Percentiles rank a stretch among this genome's conserved stretches.
Evolutionary conservation across 176 grass and related monocot genomes (phyloP).

Genomic region (Carex pumila): DNA sequence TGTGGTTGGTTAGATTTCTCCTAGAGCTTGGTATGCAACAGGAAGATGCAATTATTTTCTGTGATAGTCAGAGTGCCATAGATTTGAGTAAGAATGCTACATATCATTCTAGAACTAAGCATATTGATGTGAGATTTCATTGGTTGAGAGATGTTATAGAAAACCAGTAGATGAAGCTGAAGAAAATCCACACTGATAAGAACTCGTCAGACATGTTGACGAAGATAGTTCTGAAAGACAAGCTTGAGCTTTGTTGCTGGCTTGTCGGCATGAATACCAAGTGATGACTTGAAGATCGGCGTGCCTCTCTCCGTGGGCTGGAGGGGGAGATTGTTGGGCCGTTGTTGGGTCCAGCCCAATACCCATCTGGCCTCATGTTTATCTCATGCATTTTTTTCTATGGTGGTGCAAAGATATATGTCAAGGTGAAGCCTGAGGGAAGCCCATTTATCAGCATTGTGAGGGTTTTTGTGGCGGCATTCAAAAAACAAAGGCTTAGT

Average conservation of each 20-base stretch:
- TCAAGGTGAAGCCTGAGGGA: conserved; percentile 51
- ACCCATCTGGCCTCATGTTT: conserved; percentile 41
- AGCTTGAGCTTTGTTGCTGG: neutral
- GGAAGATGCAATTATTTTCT: neutral
- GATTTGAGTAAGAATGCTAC: neutral
- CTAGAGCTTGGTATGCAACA: no score
- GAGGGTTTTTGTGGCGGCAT: conserved; percentile 37
- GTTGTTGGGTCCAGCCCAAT: no score
- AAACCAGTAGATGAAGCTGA: neutral
- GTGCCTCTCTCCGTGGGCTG: neutral
- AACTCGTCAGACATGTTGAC: neutral
- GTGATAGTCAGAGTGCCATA: neutral
- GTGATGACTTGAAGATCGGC: neutral
- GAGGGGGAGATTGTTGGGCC: neutral
- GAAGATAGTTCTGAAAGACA: neutral
- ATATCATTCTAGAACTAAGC: neutral
- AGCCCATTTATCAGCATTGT: conserved; percentile 37
- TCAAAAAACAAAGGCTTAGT: conserved; percentile 20
- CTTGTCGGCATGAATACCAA: neutral
- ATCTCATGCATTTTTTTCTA: conserved; percentile 58
- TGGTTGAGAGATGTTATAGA: neutral
- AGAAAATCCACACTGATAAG: neutral
- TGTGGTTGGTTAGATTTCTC: neutral
- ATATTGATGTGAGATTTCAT: neutral
- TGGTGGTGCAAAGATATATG: conserved; percentile 38